Evolutionary conservation across 176 grass and related monocot species (phyloP).

Genomic region (Poa annua): DNA sequence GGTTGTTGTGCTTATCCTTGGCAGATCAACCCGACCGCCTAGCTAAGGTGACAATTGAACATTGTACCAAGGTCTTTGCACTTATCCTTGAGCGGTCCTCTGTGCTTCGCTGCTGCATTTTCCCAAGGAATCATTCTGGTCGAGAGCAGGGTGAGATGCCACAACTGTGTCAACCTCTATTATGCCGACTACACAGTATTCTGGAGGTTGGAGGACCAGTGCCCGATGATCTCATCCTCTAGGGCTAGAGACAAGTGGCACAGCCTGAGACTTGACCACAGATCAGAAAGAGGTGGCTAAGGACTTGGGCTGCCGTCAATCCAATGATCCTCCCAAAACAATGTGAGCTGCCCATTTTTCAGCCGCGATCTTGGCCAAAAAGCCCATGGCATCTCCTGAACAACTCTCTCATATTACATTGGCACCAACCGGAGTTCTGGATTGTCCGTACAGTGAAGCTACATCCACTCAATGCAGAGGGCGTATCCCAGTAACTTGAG

Average conservation of each 20-base stretch:
- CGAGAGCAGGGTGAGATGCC: neutral
- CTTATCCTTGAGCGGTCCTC: neutral
- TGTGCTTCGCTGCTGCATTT: neutral
- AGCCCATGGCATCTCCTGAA: neutral
- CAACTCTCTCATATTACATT: neutral
- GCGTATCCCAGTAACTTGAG: neutral
- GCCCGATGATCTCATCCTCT: neutral
- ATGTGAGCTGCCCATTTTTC: neutral
- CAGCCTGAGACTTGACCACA: neutral
- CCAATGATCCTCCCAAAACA: neutral
- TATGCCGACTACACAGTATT: neutral
- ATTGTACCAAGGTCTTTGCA: neutral
- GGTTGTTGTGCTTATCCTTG: too few species aligned
- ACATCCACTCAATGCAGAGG: neutral
- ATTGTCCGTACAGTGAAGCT: neutral
- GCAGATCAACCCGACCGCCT: neutral
- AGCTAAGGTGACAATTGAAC: neutral
- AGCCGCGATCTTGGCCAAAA: neutral
- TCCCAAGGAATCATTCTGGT: neutral
- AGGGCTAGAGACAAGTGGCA: neutral
- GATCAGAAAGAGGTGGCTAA: too few species aligned
- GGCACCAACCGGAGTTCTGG: neutral
- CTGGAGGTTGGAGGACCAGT: neutral
- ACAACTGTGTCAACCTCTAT: neutral
- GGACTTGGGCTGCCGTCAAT: neutral